Conservation (phyloP, 257 asterid genomes). For the Solanum habrochaites region DNA sequence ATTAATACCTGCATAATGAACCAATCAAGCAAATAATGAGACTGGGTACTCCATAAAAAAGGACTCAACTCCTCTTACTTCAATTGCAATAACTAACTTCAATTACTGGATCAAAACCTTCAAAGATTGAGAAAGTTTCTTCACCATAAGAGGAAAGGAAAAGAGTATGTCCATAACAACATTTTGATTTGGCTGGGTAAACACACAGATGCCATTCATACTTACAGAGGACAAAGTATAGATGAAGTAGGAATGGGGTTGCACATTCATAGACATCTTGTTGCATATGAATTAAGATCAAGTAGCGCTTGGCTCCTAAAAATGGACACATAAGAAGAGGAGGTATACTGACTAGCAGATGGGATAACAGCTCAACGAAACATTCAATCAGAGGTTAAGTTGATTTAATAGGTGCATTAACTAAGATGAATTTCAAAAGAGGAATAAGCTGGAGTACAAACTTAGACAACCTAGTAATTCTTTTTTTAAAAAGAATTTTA, state of each 20-base stretch:
- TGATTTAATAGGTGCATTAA: background rate
- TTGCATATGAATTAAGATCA: background rate
- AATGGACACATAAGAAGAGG: background rate
- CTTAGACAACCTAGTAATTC: background rate
- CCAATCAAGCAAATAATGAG: conserved; percentile 9
- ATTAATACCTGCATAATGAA: conserved; percentile 38
- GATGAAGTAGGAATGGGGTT: background rate
- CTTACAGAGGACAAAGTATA: background rate
- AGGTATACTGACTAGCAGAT: background rate
- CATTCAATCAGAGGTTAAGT: background rate
- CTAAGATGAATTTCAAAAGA: background rate
- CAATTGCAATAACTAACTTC: background rate
- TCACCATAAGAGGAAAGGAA: background rate
- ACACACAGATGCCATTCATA: background rate
- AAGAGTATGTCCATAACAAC: background rate
- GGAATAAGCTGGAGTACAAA: background rate
- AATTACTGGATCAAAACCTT: background rate
- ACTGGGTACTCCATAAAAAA: background rate
- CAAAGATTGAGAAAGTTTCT: background rate
- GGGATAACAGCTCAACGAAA: background rate
- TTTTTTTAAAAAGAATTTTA: background rate
- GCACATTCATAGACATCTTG: background rate
- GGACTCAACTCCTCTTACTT: background rate
- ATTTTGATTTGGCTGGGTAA: background rate
- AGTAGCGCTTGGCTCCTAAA: background rate